Evolutionary conservation across 768 basidiomycete genomes (phyloP).

Genomic region (Kwoniella bestiolae): DNA sequence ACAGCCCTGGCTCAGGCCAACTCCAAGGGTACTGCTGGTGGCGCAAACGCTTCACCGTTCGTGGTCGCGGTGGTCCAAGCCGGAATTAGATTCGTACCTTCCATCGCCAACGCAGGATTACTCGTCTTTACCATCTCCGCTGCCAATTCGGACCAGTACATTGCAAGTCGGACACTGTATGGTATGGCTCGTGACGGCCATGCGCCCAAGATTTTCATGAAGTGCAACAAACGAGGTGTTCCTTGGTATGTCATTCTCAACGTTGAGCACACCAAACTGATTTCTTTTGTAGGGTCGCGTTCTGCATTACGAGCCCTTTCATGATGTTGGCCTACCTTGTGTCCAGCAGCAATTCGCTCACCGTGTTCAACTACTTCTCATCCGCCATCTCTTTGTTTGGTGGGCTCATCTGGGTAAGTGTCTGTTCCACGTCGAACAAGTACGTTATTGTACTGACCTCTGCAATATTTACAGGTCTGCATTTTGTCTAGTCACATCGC

Average conservation of each 20-base stretch:
- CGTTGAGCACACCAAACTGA: background rate
- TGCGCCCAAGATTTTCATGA: conserved; percentile 62
- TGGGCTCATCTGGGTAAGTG: no score
- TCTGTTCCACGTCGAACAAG: no score
- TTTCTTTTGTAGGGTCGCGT: background rate
- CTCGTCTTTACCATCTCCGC: conserved; percentile 53
- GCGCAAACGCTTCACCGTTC: conserved; percentile 76
- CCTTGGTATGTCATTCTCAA: conserved; percentile 55
- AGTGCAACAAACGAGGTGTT: conserved; percentile 63
- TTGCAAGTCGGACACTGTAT: conserved; percentile 56
- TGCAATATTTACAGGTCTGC: conserved; percentile 44
- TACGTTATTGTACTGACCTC: no score
- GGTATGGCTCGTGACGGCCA: conserved; percentile 58
- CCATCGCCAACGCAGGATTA: conserved; percentile 38
- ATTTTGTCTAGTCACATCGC: conserved; percentile 42
- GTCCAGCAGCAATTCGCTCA: no score
- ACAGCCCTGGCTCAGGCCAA: conserved; percentile 57
- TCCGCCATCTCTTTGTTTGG: no score
- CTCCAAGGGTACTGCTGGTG: conserved; percentile 56
- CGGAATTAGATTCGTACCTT: conserved; percentile 65
- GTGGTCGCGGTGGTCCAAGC: conserved; percentile 76
- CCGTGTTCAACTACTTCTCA: no score
- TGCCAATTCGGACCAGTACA: conserved; percentile 54
- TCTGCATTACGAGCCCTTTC: background rate
- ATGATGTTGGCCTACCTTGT: no score